These are phyloP conservation scores for Trametes cubensis DNA, from an alignment of 768 basidiomycete species.

Conservation along the genomic window DNA sequence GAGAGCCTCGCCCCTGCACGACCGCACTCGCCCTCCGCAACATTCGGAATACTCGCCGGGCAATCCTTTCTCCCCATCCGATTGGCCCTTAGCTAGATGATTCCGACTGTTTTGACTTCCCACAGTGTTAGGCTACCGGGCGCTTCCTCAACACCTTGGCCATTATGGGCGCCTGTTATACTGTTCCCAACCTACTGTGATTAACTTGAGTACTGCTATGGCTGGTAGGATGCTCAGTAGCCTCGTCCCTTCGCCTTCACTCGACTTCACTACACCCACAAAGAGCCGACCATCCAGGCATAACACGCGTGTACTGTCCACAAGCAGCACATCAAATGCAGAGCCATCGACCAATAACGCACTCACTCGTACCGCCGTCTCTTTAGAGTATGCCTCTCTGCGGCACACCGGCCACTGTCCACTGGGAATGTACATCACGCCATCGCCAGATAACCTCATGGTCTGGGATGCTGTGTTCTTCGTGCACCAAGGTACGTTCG, in stretches of 20 bases:
- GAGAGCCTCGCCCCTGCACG: not conserved
- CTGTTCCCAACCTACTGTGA: no score
- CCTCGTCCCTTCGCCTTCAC: constrained; percentile 25
- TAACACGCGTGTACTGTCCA: constrained; percentile 4
- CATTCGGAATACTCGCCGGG: not conserved
- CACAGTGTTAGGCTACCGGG: no score
- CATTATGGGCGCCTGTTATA: constrained; percentile 4
- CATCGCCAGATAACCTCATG: constrained; percentile 59
- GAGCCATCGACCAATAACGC: constrained; percentile 26
- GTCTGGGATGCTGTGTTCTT: constrained; percentile 84
- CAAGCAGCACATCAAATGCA: constrained; percentile 7
- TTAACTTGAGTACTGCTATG: not conserved
- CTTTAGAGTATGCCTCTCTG: constrained; percentile 75
- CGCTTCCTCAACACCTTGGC: not conserved
- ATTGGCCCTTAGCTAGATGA: no score
- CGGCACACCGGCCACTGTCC: constrained; percentile 72
- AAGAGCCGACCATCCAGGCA: constrained; percentile 14
- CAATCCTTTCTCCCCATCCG: not conserved
- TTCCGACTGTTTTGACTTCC: no score
- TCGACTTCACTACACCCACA: constrained; percentile 25
- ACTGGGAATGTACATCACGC: constrained; percentile 62
- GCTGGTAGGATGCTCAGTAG: constrained; percentile 24
- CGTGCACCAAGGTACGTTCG: constrained; percentile 69
- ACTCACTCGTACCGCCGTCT: constrained; percentile 60
- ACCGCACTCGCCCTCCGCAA: not conserved